These are phyloP conservation scores for Boehmeria nivea DNA, from an alignment of 306 rosid genomes.

Conservation along the genomic window DNA sequence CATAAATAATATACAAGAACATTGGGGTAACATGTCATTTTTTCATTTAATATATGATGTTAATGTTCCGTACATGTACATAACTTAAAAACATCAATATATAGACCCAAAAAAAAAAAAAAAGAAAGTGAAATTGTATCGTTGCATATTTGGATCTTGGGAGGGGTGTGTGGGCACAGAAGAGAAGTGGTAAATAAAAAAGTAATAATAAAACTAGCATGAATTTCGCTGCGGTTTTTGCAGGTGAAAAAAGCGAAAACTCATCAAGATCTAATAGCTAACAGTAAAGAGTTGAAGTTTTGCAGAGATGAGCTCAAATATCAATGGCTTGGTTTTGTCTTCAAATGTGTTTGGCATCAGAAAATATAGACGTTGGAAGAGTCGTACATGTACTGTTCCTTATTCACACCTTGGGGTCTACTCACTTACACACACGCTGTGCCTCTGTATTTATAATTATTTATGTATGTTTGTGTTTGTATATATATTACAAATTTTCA, in stretches of 20 bases:
- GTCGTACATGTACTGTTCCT: slow-evolving; percentile 6
- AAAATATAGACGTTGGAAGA: slow-evolving; percentile 14
- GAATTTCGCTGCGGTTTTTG: slow-evolving; percentile 4
- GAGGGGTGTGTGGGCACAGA: no score
- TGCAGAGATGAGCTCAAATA: background rate
- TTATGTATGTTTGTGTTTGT: background rate
- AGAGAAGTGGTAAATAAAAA: no score
- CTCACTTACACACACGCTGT: background rate
- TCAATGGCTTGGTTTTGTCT: slow-evolving; percentile 5
- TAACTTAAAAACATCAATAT: no score
- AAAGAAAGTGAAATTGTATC: no score
- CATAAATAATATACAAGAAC: no score
- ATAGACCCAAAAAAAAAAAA: no score
- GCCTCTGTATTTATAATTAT: background rate
- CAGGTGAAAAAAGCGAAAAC: slow-evolving; percentile 14
- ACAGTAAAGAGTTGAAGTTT: no score
- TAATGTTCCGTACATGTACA: no score
- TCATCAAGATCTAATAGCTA: background rate
- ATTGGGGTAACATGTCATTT: no score
- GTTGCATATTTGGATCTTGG: no score
- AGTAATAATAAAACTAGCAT: background rate
- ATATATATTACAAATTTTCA: background rate
- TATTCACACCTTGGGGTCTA: background rate
- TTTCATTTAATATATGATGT: no score
- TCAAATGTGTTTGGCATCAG: background rate